These are phyloP conservation scores for Aspergillus costaricaensis DNA, from an alignment of 2,329 filamentous ascomycete species.

Conservation along the genomic window DNA sequence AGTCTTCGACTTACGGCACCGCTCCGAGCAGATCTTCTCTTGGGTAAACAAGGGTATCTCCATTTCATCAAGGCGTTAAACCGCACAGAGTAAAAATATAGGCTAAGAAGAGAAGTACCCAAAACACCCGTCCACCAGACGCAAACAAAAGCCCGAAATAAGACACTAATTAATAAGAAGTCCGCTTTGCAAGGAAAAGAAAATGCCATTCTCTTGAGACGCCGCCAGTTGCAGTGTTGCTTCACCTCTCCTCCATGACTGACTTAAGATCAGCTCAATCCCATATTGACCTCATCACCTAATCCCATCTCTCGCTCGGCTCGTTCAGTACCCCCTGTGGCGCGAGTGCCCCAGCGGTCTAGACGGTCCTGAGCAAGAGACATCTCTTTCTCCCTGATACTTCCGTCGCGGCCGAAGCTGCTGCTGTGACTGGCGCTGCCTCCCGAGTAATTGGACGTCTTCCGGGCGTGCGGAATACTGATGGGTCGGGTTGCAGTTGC, in stretches of 20 bases:
- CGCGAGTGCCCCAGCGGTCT: slow-evolving; percentile 57
- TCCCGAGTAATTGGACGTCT: slow-evolving; percentile 27
- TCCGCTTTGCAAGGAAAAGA: not conserved
- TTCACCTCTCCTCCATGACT: not conserved
- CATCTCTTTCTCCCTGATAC: slow-evolving; percentile 41
- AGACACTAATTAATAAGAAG: no score
- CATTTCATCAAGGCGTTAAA: slow-evolving; percentile 1
- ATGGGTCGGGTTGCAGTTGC: slow-evolving; percentile 31
- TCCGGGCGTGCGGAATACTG: slow-evolving; percentile 33
- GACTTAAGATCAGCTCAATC: slow-evolving; percentile 62
- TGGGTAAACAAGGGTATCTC: slow-evolving; percentile 5
- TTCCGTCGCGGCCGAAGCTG: slow-evolving; percentile 28
- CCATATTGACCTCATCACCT: slow-evolving; percentile 82
- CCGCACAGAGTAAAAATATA: not conserved
- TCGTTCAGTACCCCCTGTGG: slow-evolving; percentile 54
- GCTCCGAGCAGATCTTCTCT: no score
- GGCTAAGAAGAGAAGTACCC: not conserved
- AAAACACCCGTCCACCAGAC: not conserved
- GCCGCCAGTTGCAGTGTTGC: not conserved
- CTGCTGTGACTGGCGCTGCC: slow-evolving; percentile 20
- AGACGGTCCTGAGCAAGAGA: slow-evolving; percentile 50
- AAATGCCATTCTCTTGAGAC: slow-evolving; percentile 1
- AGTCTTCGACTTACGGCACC: no score
- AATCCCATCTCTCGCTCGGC: slow-evolving; percentile 68
- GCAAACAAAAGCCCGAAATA: not conserved